Evolutionary conservation across 176 grass and related monocot genomes (phyloP), one percentile per base, ranked within the genome.

Genomic region (Dendrocalamus sinicus): DNA sequence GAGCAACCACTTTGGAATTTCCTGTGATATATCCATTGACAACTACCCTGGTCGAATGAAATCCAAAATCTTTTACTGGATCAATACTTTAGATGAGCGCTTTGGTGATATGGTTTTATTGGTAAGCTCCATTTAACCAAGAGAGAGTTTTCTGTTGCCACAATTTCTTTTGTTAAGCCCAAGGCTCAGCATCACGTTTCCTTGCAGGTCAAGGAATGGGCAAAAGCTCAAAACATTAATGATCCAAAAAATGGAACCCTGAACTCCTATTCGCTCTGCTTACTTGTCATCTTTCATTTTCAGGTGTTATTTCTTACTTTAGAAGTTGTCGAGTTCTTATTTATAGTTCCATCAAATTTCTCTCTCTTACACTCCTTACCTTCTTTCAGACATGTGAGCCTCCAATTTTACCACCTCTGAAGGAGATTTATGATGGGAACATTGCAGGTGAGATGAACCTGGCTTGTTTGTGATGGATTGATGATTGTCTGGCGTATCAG

Each of bases 71-170:
- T 74, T 98, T 81, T 85, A 85, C 37, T 93, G 89, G 88, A 70
- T 98, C 67, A 92, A 86, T 69, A 61, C 76, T 52, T 87, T 95
- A 58, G 95, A 98, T 87, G 88, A 80, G 17, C 95, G 91, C 22
- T 98, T 98, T 70, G 81, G 86, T 81, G 95, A 95, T 89, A 91
- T 95, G 88, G 89, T 98, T 93, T 92, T 98, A 89, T 78, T 95
- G 93, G 95, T 98, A 88, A 73, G 81, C 40, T 77, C 40, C 57
- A 35, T 35, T 35, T 35, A 35, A 35, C 32, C 41, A 82, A 40
- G 14, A 54, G 22, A 73, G 19, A 46, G 12, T 83, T 70, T 24
- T 78, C 72, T 45, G n/a, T 15, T 82, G 78, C 12, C 39, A 28
- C 9, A 12, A 24, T 54, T 26, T 43, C 78, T 82, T 83, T 14